Evolutionary conservation across 164 flowering plant genomes (phyloP).

Genomic region (Vitis riparia): DNA sequence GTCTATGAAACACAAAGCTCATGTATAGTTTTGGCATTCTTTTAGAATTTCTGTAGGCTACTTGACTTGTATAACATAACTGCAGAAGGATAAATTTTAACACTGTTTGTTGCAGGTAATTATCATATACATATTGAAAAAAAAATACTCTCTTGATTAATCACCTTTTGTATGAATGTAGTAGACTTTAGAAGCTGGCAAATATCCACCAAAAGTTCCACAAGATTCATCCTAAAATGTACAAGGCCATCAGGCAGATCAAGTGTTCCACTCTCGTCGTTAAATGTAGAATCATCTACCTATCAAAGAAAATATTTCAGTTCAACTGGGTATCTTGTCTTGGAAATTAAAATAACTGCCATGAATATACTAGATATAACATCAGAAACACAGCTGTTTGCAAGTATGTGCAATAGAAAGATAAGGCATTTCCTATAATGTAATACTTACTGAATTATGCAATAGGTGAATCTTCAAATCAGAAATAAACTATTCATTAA

Average conservation of each 20-base stretch:
- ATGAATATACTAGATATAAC: too few species aligned
- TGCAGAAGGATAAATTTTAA: background rate
- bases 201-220: slow-evolving; percentile 84
- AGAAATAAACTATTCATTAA: too few species aligned
- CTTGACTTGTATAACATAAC: background rate
- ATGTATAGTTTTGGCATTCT: too few species aligned
- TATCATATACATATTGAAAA: background rate
- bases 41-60: too few species aligned
- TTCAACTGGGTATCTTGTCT: background rate
- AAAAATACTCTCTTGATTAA: background rate
- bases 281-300: slow-evolving; percentile 73
- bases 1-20: too few species aligned
- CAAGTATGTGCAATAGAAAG: too few species aligned
- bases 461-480: too few species aligned
- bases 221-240: slow-evolving; percentile 78
- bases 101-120: background rate
- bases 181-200: slow-evolving; percentile 79
- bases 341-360: background rate
- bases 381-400: too few species aligned
- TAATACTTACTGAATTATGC: too few species aligned
- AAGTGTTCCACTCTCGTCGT: slow-evolving; percentile 41
- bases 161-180: slow-evolving; percentile 74
- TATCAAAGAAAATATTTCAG: slow-evolving; percentile 26
- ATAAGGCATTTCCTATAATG: too few species aligned
- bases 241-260: slow-evolving; percentile 84